Evolutionary conservation across 176 grass and related monocot species (phyloP).

Genomic region (Chloris gayana): DNA sequence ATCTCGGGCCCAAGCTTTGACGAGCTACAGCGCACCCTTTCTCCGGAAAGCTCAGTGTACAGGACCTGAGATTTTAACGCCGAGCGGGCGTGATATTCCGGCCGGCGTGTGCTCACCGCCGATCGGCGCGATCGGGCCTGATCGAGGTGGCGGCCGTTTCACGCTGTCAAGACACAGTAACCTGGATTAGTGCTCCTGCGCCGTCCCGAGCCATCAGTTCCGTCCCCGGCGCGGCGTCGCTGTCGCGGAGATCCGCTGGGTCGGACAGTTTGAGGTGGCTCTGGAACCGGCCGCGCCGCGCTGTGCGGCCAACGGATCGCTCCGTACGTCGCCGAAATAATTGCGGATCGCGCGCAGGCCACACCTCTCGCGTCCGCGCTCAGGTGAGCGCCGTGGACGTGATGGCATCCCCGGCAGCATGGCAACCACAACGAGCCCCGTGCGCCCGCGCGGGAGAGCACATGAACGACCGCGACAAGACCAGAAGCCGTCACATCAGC

Average conservation of each 20-base stretch:
- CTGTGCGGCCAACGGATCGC: not conserved
- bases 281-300: conserved; percentile 40
- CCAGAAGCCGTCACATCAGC: conserved; percentile 43
- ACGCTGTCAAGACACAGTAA: not conserved
- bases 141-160: conserved; percentile 4
- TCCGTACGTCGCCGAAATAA: conserved; percentile 9
- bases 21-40: not conserved
- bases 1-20: conserved; percentile 25
- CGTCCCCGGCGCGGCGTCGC: conserved; percentile 5
- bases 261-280: conserved; percentile 30
- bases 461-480: conserved; percentile 51
- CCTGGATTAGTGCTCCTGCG: not conserved
- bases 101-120: not conserved
- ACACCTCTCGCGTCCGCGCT: conserved; percentile 16
- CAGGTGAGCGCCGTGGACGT: conserved; percentile 32
- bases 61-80: conserved; percentile 36
- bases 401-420: conserved; percentile 34
- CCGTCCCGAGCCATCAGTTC: conserved; percentile 21
- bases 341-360: conserved; percentile 4
- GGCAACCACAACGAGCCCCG: not conserved
- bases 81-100: conserved; percentile 4
- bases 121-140: not conserved
- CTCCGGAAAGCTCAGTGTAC: conserved; percentile 44
- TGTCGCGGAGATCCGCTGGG: conserved; percentile 40
- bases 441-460: not conserved